Conservation (phyloP, 768 basidiomycete species). For the Boletus rubroflammeus region DNA sequence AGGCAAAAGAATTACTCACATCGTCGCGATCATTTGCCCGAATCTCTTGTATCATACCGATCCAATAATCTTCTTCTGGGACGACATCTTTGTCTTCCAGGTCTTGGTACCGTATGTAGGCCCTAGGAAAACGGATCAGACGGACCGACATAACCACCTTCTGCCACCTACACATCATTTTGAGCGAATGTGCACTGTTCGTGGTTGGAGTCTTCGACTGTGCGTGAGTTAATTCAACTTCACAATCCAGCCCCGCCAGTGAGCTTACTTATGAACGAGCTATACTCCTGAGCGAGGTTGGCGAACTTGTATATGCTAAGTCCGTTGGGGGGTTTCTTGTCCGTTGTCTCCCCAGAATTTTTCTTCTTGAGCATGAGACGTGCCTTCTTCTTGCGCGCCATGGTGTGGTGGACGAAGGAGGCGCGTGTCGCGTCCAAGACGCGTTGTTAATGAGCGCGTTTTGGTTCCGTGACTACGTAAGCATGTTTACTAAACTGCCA, state of each 20-base stretch:
- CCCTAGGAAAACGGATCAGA: slow-evolving; percentile 22
- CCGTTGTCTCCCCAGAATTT: not conserved
- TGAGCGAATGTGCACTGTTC: slow-evolving; percentile 23
- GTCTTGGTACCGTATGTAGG: slow-evolving; percentile 28
- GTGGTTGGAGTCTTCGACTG: slow-evolving; percentile 16
- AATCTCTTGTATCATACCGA: slow-evolving; percentile 48
- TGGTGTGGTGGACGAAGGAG: slow-evolving; percentile 7
- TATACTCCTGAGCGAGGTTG: slow-evolving; percentile 1
- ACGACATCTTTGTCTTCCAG: slow-evolving; percentile 2
- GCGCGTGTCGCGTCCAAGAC: slow-evolving; percentile 23
- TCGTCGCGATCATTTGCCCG: slow-evolving; percentile 29
- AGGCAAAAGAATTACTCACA: slow-evolving; percentile 17
- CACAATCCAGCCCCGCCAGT: not conserved
- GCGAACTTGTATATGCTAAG: slow-evolving; percentile 15
- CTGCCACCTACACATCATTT: slow-evolving; percentile 33
- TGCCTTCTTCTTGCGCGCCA: slow-evolving; percentile 23
- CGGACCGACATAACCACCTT: not conserved
- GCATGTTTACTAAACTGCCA: slow-evolving; percentile 8
- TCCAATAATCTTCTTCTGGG: slow-evolving; percentile 46
- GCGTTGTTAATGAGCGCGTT: slow-evolving; percentile 29
- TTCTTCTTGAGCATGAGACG: slow-evolving; percentile 24
- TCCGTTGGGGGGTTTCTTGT: not conserved
- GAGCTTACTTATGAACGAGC: slow-evolving; percentile 19
- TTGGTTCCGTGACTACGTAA: slow-evolving; percentile 19
- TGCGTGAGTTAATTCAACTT: not conserved